These are phyloP conservation scores for Dichotomocladium elegans DNA, from an alignment of 371 early-diverging fungal genomes.

Conservation along the genomic window DNA sequence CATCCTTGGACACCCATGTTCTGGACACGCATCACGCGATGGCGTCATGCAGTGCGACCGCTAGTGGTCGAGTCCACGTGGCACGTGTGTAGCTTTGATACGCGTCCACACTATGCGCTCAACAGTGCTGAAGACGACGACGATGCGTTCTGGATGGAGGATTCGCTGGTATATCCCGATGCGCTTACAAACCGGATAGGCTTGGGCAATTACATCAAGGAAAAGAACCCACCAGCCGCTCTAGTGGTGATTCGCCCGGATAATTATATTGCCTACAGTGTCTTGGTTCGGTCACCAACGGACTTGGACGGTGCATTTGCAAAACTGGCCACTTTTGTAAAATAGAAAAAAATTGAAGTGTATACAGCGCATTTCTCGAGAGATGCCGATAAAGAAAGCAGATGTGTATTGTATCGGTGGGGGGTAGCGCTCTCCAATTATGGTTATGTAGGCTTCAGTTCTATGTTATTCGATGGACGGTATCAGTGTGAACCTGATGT, in stretches of 20 bases:
- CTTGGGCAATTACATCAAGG: not conserved
- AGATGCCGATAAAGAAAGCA: no score
- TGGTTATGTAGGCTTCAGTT: no score
- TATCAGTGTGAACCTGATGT: no score
- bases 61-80: not conserved
- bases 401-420: no score
- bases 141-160: constrained; percentile 7
- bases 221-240: constrained; percentile 5
- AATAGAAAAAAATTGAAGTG: no score
- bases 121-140: not conserved
- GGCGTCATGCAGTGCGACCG: not conserved
- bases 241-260: constrained; percentile 10
- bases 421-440: no score
- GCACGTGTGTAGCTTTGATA: not conserved
- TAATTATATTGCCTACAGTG: constrained; percentile 5
- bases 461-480: no score
- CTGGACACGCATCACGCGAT: constrained; percentile 3
- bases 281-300: not conserved
- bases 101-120: not conserved
- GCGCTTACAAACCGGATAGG: constrained; percentile 2
- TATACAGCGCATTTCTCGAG: no score
- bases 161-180: not conserved
- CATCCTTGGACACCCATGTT: constrained; percentile 2
- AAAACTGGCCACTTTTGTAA: no score
- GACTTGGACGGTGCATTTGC: constrained; percentile 5